phyloP scores from a whole-genome alignment of 495 filamentous ascomycete genomes.

The Xylona heveae region DNA sequence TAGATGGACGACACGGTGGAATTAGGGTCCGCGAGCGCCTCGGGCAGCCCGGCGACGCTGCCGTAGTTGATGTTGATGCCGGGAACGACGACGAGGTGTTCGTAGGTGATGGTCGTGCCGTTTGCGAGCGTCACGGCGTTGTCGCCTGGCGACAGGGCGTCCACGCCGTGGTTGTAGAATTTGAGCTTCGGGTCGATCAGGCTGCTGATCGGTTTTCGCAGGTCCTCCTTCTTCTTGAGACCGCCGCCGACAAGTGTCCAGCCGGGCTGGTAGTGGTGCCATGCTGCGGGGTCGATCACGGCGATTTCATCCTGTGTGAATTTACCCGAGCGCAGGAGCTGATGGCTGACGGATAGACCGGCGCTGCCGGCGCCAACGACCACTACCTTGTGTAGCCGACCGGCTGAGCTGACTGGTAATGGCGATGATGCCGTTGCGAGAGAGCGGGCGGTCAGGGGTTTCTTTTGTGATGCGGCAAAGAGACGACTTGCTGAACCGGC shows the following conservation, averaged over 20 bases:
- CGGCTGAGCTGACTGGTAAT: constrained; percentile 15
- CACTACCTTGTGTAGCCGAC: constrained; percentile 35
- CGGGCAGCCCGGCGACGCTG: constrained; percentile 34
- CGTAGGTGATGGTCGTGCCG: constrained; percentile 36
- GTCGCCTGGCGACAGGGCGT: constrained; percentile 30
- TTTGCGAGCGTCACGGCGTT: constrained; percentile 36
- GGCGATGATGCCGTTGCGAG: constrained; percentile 23
- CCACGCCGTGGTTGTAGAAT: constrained; percentile 32
- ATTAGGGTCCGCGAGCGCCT: constrained; percentile 32
- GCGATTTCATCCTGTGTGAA: constrained; percentile 40
- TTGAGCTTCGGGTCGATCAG: constrained; percentile 38
- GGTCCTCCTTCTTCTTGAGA: constrained; percentile 31
- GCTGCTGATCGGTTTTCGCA: constrained; percentile 26
- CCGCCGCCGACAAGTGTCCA: constrained; percentile 51
- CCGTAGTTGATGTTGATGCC: constrained; percentile 34
- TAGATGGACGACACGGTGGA: constrained; percentile 44
- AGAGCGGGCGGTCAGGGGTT: constrained; percentile 1
- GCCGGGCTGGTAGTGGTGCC: constrained; percentile 51
- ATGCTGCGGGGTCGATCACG: constrained; percentile 39
- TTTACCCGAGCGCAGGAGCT: constrained; percentile 32
- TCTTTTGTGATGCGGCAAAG: not conserved
- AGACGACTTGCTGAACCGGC: not conserved
- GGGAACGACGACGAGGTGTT: constrained; percentile 42
- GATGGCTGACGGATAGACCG: constrained; percentile 38
- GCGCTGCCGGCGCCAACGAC: constrained; percentile 42